Evolutionary conservation across 495 filamentous ascomycete species (phyloP).

Genomic region (Xylona heveae): DNA sequence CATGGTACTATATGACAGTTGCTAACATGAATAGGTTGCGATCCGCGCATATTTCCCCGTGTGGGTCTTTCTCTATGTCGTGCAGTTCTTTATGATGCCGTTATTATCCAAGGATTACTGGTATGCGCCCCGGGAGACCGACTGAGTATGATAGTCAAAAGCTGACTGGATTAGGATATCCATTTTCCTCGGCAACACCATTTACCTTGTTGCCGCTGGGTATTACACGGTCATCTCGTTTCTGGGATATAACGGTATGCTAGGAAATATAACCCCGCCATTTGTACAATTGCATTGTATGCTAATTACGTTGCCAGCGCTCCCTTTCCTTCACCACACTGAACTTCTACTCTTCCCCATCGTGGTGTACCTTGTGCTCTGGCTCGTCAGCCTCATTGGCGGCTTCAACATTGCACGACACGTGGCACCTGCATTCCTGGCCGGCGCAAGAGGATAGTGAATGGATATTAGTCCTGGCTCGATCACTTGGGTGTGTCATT

Average conservation of each 20-base stretch:
- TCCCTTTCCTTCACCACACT: conserved; percentile 54
- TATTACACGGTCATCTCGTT: conserved; percentile 59
- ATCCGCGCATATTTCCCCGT: conserved; percentile 57
- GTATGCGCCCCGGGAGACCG: conserved; percentile 18
- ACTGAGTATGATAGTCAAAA: neutral
- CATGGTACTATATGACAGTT: neutral
- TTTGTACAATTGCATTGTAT: conserved; percentile 5
- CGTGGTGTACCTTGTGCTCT: conserved; percentile 34
- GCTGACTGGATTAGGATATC: conserved; percentile 23
- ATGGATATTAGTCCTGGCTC: no score
- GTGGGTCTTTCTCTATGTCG: conserved; percentile 49
- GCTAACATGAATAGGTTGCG: conserved; percentile 27
- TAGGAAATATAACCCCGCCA: neutral
- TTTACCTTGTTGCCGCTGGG: conserved; percentile 45
- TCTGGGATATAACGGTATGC: conserved; percentile 44
- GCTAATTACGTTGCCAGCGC: conserved; percentile 16
- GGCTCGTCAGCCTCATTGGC: conserved; percentile 39
- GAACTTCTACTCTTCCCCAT: conserved; percentile 46
- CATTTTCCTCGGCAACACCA: conserved; percentile 45
- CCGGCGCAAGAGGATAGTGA: conserved; percentile 16
- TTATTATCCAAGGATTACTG: conserved; percentile 29
- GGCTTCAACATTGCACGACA: conserved; percentile 31
- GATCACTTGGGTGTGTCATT: no score
- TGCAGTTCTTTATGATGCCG: conserved; percentile 53
- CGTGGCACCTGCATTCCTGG: conserved; percentile 26